These are phyloP conservation scores for Penicillium paxilli DNA, from an alignment of 495 filamentous ascomycete genomes.

Conservation along the genomic window DNA sequence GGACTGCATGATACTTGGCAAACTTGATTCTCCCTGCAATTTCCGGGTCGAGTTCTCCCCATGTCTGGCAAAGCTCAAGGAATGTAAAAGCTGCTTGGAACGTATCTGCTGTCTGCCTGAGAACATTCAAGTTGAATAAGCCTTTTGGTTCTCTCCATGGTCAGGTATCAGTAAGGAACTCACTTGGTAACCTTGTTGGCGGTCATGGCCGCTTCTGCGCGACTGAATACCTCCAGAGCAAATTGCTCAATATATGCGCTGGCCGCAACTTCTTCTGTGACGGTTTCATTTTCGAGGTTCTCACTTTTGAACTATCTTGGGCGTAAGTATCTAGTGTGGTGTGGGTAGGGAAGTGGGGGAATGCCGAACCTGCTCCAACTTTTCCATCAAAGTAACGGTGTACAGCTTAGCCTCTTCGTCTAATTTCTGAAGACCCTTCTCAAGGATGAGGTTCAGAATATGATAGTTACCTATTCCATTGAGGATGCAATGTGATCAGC, in stretches of 20 bases:
- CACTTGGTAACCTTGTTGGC: slow-evolving; percentile 85
- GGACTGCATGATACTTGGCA: slow-evolving; percentile 91
- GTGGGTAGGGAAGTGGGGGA: neutral
- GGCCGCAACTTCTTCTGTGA: slow-evolving; percentile 79
- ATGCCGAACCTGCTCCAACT: slow-evolving; percentile 72
- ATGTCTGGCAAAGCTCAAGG: slow-evolving; percentile 83
- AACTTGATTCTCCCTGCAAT: slow-evolving; percentile 86
- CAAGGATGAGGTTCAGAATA: slow-evolving; percentile 88
- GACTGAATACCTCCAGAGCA: slow-evolving; percentile 78
- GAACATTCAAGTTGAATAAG: neutral
- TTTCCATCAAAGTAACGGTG: slow-evolving; percentile 84
- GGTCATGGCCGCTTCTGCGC: slow-evolving; percentile 78
- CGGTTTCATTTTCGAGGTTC: slow-evolving; percentile 66
- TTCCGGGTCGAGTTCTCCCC: slow-evolving; percentile 73
- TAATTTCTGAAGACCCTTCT: slow-evolving; percentile 69
- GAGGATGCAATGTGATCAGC: slow-evolving; percentile 8
- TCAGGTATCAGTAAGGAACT: slow-evolving; percentile 10
- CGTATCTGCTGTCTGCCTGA: slow-evolving; percentile 88
- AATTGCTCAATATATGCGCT: slow-evolving; percentile 95
- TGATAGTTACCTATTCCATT: slow-evolving; percentile 75
- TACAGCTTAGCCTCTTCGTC: slow-evolving; percentile 75
- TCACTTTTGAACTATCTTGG: slow-evolving; percentile 65
- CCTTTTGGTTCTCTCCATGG: neutral
- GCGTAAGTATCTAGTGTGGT: neutral
- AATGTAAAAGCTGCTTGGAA: slow-evolving; percentile 91